Conservation (phyloP, 2,329 filamentous ascomycete genomes). For the Penicillium occitanis region DNA sequence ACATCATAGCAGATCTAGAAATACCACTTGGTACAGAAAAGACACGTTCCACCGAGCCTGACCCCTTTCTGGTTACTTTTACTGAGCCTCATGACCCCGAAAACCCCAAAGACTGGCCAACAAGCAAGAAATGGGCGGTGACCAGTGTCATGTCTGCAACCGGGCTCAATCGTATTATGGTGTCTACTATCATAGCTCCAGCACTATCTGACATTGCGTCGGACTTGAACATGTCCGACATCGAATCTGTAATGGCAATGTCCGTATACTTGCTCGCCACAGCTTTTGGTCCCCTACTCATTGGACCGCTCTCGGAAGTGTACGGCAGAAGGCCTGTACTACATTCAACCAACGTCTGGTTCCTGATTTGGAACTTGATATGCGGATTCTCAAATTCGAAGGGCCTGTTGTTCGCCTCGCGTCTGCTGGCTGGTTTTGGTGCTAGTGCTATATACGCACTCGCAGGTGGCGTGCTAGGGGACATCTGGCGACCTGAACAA, state of each 20-base stretch:
- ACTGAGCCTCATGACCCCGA: slow-evolving; percentile 43
- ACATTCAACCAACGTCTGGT: slow-evolving; percentile 51
- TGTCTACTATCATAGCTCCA: slow-evolving; percentile 54
- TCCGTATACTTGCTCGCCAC: slow-evolving; percentile 50
- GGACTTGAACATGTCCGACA: slow-evolving; percentile 48
- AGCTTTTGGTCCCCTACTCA: slow-evolving; percentile 46
- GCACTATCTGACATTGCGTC: slow-evolving; percentile 48
- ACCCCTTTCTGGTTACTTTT: slow-evolving; percentile 35
- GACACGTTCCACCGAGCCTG: background rate
- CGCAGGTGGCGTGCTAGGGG: slow-evolving; percentile 46
- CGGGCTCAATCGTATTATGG: slow-evolving; percentile 58
- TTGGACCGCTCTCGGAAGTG: slow-evolving; percentile 50
- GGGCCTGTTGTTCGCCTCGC: slow-evolving; percentile 53
- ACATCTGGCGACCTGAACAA: slow-evolving; percentile 57
- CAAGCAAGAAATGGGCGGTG: slow-evolving; percentile 52
- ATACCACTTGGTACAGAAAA: background rate
- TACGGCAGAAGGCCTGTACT: slow-evolving; percentile 51
- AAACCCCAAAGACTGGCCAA: slow-evolving; percentile 41
- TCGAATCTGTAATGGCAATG: slow-evolving; percentile 43
- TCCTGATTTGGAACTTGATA: slow-evolving; percentile 51
- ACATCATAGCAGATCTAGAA: background rate
- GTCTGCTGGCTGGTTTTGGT: slow-evolving; percentile 54
- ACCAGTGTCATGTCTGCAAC: slow-evolving; percentile 52
- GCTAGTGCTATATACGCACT: slow-evolving; percentile 55
- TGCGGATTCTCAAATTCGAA: slow-evolving; percentile 53